A percentile compares a stretch with the other conserved stretches of the same genome.
These are phyloP conservation scores for Simplicillium sp. DNA, from an alignment of 2,329 filamentous ascomycete species.

Conservation along the genomic window DNA sequence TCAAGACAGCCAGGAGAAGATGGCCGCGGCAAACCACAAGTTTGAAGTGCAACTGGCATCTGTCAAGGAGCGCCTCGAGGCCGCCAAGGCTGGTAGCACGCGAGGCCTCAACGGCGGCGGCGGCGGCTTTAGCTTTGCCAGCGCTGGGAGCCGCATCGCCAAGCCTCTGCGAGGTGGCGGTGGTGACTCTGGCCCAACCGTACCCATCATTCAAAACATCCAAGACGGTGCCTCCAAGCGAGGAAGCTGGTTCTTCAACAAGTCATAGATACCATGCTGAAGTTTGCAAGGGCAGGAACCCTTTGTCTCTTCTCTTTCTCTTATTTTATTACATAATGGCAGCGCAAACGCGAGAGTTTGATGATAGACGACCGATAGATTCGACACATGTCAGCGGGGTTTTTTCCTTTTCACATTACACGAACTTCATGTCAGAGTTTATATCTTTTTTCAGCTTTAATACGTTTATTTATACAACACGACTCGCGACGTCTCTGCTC, in stretches of 20 bases:
- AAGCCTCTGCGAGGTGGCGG: slow-evolving; percentile 59
- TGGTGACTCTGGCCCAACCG: slow-evolving; percentile 31
- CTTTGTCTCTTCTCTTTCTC: too few species aligned
- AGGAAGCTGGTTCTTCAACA: slow-evolving; percentile 67
- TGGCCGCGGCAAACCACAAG: slow-evolving; percentile 95
- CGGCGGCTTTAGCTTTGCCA: slow-evolving; percentile 62
- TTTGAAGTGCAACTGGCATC: slow-evolving; percentile 96
- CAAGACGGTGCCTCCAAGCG: slow-evolving; percentile 48
- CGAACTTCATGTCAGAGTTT: too few species aligned
- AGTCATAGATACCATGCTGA: slow-evolving; percentile 28
- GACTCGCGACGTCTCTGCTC: too few species aligned
- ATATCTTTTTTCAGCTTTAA: too few species aligned
- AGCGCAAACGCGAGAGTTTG: too few species aligned
- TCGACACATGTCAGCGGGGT: too few species aligned
- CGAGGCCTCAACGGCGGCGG: slow-evolving; percentile 64
- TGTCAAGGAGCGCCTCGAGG: slow-evolving; percentile 95
- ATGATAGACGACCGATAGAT: too few species aligned
- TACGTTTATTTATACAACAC: too few species aligned
- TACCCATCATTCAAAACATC: slow-evolving; percentile 48
- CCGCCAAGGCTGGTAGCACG: slow-evolving; percentile 85
- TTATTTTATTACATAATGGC: too few species aligned
- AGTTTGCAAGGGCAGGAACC: too few species aligned
- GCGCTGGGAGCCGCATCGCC: slow-evolving; percentile 56
- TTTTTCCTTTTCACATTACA: too few species aligned
- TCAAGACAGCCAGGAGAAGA: slow-evolving; percentile 96